Percentiles rank a stretch among this genome's conserved stretches.
These are phyloP conservation scores for Pinus albicaulis DNA, from an alignment of 75 land plant species.

Conservation along the genomic window DNA sequence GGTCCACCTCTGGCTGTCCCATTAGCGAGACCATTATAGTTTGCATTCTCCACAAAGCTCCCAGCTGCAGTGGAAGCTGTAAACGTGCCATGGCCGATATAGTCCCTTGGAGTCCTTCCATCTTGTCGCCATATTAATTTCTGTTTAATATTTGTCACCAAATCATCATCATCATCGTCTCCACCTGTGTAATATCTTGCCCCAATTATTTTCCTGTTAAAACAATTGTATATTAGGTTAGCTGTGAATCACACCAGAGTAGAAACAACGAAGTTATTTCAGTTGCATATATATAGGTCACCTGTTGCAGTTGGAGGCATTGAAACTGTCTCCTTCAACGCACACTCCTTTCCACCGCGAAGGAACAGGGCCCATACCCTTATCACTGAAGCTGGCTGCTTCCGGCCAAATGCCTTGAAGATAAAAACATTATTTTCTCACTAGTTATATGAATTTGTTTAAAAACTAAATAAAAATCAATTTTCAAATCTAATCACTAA, in stretches of 20 bases:
- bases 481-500: too few relatives aligned
- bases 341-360: slow-evolving; percentile 69
- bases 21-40: slow-evolving; percentile 53
- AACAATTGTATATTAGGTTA: background rate
- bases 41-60: slow-evolving; percentile 30
- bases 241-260: background rate
- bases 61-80: slow-evolving; percentile 79
- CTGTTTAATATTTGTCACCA: background rate
- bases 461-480: too few relatives aligned
- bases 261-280: too few relatives aligned
- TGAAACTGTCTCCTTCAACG: slow-evolving; percentile 60
- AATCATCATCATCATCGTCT: too few relatives aligned
- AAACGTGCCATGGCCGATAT: slow-evolving; percentile 70
- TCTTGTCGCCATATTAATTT: background rate
- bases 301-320: slow-evolving; percentile 19
- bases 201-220: slow-evolving; percentile 67
- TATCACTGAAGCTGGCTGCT: slow-evolving; percentile 64
- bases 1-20: slow-evolving; percentile 74
- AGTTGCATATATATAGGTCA: too few relatives aligned
- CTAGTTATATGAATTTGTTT: too few relatives aligned
- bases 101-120: slow-evolving; percentile 59
- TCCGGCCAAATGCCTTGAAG: slow-evolving; percentile 47
- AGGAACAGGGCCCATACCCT: slow-evolving; percentile 44
- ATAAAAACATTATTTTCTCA: too few relatives aligned
- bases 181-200: slow-evolving; percentile 44